phyloP scores from a whole-genome alignment of 768 basidiomycete species.

The Dacryopinax primogenitus region DNA sequence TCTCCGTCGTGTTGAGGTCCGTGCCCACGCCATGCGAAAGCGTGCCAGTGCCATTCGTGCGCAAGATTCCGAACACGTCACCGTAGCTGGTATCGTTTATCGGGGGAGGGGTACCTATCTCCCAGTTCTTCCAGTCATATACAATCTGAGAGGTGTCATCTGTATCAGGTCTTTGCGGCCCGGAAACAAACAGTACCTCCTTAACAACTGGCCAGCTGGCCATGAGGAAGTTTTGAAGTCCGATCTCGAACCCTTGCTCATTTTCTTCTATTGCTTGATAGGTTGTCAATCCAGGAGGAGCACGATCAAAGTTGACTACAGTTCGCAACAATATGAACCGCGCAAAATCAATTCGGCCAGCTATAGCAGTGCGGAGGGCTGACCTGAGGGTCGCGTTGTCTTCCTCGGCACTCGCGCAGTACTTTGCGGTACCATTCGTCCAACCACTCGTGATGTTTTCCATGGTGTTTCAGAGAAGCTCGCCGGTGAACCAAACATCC shows the following conservation, averaged over 20 bases:
- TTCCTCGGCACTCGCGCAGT: slow-evolving; percentile 32
- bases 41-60: background rate
- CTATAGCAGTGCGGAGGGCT: slow-evolving; percentile 28
- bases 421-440: slow-evolving; percentile 26
- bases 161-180: background rate
- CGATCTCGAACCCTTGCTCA: slow-evolving; percentile 25
- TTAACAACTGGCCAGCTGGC: slow-evolving; percentile 31
- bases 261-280: slow-evolving; percentile 22
- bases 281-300: slow-evolving; percentile 17
- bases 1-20: background rate
- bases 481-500: slow-evolving; percentile 30
- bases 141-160: background rate
- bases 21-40: background rate
- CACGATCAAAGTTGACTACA: slow-evolving; percentile 29
- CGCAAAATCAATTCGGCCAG: slow-evolving; percentile 28
- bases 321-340: slow-evolving; percentile 32
- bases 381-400: slow-evolving; percentile 33
- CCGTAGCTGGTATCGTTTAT: background rate
- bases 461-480: slow-evolving; percentile 27
- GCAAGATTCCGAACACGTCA: background rate
- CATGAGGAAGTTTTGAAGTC: slow-evolving; percentile 29
- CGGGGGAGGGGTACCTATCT: background rate
- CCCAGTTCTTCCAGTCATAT: slow-evolving; percentile 7
- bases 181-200: slow-evolving; percentile 10
- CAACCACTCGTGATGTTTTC: slow-evolving; percentile 29